Evolutionary conservation across 352 stramenopile species (phyloP).

Genomic region (Saprolegnia parasitica): DNA sequence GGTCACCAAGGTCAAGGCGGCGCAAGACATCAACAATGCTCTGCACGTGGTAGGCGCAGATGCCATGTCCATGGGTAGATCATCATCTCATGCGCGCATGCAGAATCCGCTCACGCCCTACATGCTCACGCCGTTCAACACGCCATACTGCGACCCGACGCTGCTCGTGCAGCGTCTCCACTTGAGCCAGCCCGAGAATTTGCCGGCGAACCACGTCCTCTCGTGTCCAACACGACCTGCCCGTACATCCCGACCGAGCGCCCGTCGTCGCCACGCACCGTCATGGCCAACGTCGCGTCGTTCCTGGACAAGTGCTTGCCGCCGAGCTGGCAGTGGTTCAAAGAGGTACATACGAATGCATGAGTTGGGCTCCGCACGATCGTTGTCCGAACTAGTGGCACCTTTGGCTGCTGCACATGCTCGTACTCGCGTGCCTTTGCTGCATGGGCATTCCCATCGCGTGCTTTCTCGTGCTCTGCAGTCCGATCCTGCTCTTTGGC

Average conservation of each 20-base stretch:
- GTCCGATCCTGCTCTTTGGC: constrained; percentile 14
- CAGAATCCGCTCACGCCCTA: constrained; percentile 26
- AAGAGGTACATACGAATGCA: constrained; percentile 6
- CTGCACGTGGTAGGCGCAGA: constrained; percentile 16
- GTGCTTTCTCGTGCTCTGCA: constrained; percentile 20
- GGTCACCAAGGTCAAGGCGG: constrained; percentile 17
- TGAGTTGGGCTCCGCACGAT: too few species aligned
- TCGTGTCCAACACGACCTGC: constrained; percentile 8
- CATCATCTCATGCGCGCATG: background rate
- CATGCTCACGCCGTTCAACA: constrained; percentile 28
- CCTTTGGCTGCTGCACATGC: background rate
- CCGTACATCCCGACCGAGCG: constrained; percentile 8
- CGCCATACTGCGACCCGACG: constrained; percentile 20
- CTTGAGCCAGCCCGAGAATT: constrained; percentile 9
- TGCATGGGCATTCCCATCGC: constrained; percentile 20
- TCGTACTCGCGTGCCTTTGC: background rate
- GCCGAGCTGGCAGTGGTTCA: constrained; percentile 2
- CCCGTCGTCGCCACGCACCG: background rate
- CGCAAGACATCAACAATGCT: constrained; percentile 1
- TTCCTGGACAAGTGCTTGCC: constrained; percentile 15
- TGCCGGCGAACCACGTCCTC: background rate
- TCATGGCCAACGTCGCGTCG: background rate
- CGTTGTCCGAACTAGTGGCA: too few species aligned
- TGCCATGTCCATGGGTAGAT: background rate
- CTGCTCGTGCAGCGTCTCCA: constrained; percentile 21